Conservation (phyloP, 164 flowering plant genomes). For the Vitis rotundifolia region DNA sequence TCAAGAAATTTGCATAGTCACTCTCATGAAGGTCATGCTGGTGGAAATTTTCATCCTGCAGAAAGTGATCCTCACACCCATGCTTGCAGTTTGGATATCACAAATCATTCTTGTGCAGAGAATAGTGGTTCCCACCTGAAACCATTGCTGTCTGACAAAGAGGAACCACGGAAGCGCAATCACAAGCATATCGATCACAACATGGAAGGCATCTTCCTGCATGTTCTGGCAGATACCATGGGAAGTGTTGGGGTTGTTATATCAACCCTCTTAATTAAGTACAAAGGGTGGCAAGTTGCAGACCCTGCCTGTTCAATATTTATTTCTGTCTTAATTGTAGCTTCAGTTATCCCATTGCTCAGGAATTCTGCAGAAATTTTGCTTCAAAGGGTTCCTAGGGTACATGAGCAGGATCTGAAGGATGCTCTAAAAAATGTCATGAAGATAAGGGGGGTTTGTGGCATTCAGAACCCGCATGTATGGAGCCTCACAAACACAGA, state of each 20-base stretch:
- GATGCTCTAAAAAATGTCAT: slow-evolving; percentile 51
- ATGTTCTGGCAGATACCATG: slow-evolving; percentile 93
- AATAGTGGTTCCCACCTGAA: slow-evolving; percentile 10
- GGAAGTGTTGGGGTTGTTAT: slow-evolving; percentile 99
- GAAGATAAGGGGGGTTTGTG: slow-evolving; percentile 60
- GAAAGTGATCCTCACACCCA: slow-evolving; percentile 11
- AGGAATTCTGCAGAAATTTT: slow-evolving; percentile 89
- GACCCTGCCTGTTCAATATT: slow-evolving; percentile 97
- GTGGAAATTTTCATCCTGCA: slow-evolving; percentile 13
- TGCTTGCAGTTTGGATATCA: slow-evolving; percentile 13
- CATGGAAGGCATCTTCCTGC: slow-evolving; percentile 99
- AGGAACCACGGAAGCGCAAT: slow-evolving; percentile 32
- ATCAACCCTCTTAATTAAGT: slow-evolving; percentile 86
- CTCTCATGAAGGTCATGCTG: slow-evolving; percentile 5
- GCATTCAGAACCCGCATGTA: slow-evolving; percentile 63
- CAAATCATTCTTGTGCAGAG: slow-evolving; percentile 5
- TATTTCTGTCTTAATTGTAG: slow-evolving; percentile 75
- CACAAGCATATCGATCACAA: slow-evolving; percentile 91
- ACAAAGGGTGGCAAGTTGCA: slow-evolving; percentile 91
- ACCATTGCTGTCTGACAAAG: slow-evolving; percentile 16
- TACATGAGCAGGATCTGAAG: slow-evolving; percentile 63
- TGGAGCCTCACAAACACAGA: slow-evolving; percentile 95
- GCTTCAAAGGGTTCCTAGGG: slow-evolving; percentile 86
- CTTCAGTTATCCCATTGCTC: slow-evolving; percentile 84
- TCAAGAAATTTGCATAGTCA: neutral